Evolutionary conservation across 805 yeast genomes (phyloP).

Genomic region (Geotrichum ghanense): DNA sequence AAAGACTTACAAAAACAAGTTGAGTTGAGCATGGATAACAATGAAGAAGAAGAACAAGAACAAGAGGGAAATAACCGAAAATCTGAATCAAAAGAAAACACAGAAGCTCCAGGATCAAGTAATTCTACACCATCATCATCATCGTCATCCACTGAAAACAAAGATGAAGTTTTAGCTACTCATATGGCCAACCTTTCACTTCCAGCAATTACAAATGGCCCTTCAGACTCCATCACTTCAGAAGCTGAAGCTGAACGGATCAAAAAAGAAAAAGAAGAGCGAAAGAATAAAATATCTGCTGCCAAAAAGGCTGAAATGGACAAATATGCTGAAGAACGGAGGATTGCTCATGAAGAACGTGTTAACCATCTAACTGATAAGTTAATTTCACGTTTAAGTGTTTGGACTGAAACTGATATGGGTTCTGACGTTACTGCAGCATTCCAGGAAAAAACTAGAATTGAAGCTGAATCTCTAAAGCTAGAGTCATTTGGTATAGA

Average conservation of each 20-base stretch:
- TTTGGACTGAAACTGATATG: slow-evolving; percentile 50
- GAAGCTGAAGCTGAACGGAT: slow-evolving; percentile 15
- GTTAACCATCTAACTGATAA: slow-evolving; percentile 51
- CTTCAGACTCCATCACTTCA: slow-evolving; percentile 4
- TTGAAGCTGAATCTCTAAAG: slow-evolving; percentile 84
- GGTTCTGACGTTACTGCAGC: slow-evolving; percentile 49
- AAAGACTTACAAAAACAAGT: slow-evolving; percentile 60
- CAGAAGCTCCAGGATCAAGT: slow-evolving; percentile 3
- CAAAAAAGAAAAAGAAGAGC: slow-evolving; percentile 24
- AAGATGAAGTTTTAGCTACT: slow-evolving; percentile 1
- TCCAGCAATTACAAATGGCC: slow-evolving; percentile 7
- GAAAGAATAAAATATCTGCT: slow-evolving; percentile 18
- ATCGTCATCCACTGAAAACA: slow-evolving; percentile 5
- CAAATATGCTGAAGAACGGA: slow-evolving; percentile 67
- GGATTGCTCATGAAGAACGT: slow-evolving; percentile 51
- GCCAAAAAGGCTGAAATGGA: slow-evolving; percentile 41
- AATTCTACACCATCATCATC: neutral
- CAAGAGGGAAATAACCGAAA: slow-evolving; percentile 3
- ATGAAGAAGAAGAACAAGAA: slow-evolving; percentile 23
- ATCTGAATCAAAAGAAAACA: neutral
- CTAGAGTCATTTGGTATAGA: slow-evolving; percentile 94
- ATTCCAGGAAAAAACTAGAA: slow-evolving; percentile 52
- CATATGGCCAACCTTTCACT: slow-evolving; percentile 4
- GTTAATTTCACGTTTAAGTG: slow-evolving; percentile 42
- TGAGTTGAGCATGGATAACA: slow-evolving; percentile 38